Evolutionary conservation across 2,329 filamentous ascomycete species (phyloP).

Genomic region (Pseudogymnoascus sp.): DNA sequence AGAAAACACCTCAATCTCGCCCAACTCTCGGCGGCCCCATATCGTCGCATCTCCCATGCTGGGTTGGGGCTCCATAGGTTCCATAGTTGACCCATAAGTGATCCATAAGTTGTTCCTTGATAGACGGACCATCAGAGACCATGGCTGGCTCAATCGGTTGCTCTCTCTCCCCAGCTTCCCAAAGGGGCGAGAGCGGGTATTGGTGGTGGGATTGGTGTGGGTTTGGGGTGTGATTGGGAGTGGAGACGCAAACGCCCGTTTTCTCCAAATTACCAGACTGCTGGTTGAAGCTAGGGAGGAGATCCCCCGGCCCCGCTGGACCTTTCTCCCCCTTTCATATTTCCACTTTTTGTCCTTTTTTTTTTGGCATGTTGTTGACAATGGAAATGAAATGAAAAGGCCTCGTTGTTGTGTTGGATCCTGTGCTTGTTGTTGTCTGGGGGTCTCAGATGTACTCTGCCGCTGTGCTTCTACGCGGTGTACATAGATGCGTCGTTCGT

Average conservation of each 20-base stretch:
- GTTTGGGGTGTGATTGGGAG: not conserved
- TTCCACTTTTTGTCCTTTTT: not conserved
- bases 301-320: not conserved
- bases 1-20: not conserved
- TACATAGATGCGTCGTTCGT: not conserved
- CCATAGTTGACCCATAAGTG: not conserved
- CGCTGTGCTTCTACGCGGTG: not conserved
- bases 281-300: slow-evolving; percentile 1
- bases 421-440: not conserved
- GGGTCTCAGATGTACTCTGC: not conserved
- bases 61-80: not conserved
- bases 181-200: not conserved
- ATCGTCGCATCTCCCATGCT: not conserved
- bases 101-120: too few species aligned
- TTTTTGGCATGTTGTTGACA: not conserved
- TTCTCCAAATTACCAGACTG: slow-evolving; percentile 4
- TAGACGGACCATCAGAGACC: too few species aligned
- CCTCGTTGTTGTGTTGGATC: not conserved
- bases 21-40: not conserved
- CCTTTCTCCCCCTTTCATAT: not conserved
- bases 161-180: not conserved
- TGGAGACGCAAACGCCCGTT: not conserved
- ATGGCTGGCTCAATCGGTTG: not conserved
- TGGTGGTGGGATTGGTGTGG: not conserved
- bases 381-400: not conserved